These are phyloP conservation scores for Xylariaceae sp. DNA, from an alignment of 2,329 filamentous ascomycete species.

Conservation along the genomic window DNA sequence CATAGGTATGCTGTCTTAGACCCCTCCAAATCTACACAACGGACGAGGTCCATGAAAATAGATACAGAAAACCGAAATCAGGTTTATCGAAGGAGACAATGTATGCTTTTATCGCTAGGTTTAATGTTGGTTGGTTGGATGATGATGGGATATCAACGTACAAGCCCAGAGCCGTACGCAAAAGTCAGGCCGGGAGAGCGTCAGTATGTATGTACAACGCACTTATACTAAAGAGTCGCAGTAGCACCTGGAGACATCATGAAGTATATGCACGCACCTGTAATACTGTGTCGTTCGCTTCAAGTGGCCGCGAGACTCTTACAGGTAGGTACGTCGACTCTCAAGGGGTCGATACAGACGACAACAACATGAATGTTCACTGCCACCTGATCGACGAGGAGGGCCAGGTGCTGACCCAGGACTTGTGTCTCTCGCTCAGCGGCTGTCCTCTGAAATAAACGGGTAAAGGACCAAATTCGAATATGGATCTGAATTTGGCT, in stretches of 20 bases:
- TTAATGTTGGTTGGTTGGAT: too few relatives aligned
- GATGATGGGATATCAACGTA: not conserved
- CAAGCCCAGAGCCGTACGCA: not conserved
- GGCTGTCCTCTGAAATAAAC: not conserved
- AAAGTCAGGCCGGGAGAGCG: not conserved
- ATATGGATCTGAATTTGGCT: not conserved
- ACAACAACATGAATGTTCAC: not conserved
- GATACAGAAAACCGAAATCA: not conserved
- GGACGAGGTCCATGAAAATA: not conserved
- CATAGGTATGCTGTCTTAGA: not conserved
- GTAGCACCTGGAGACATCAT: not conserved
- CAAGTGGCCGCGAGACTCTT: not conserved
- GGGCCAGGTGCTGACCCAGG: not conserved
- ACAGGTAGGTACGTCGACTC: not conserved
- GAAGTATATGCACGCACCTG: slow-evolving; percentile 1
- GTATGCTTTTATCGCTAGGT: too few relatives aligned
- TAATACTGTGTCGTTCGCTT: not conserved
- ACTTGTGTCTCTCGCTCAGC: not conserved
- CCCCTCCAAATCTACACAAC: not conserved
- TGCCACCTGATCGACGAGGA: not conserved
- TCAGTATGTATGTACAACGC: not conserved
- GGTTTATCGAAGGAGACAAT: too few relatives aligned
- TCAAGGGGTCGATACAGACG: not conserved
- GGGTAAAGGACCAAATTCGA: not conserved
- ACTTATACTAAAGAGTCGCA: too few relatives aligned